Base-by-base conservation (phyloP, 768 basidiomycete species). In the Coprinopsis sp. region DNA sequence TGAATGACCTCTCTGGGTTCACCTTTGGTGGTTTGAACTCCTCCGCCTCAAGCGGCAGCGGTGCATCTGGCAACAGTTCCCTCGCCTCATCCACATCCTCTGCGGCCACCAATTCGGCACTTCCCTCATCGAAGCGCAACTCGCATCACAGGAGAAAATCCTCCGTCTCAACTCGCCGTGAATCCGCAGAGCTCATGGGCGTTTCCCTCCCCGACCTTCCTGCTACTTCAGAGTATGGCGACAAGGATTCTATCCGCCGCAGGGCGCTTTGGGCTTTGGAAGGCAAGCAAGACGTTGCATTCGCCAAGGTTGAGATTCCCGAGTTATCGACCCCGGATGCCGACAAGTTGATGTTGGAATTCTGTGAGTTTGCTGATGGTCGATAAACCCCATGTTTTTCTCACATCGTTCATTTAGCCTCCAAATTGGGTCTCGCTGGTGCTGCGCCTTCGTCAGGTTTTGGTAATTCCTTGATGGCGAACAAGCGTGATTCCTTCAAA, bases 181-280 rank as follows among this genome's bases (percentile, higher is more conserved):
- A 95, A 69, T 92, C 90, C 16, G 86, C 90, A 14, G 92, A 94
- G 57, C 70, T 95, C 58, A 93, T 95, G 87, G 89, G 90, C 22
- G 77, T 89, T 11, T 66, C 84, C 19, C 68, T 87, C 30, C 81
- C 86, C 11, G 79, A 82, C 50, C 73, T 89, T 21, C 79, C 81
- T 4, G 56, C 75, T 7, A 76, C 79, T 2, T 68, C 70, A 22
- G 82, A 79, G 52, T 56, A 83, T 21, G 82, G 79, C 24, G 84
- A 87, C 54, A 82, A 78, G 65, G 85, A 88, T 54, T 89, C 89
- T 14, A 76, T 89, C 30, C 82, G 91, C 30, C 80, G 87, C 16
- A 77, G 85, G 23, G 91, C 92, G 7, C 79, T 94, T 33, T 85
- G 79, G 78, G 85, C 90, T 11, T 76, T 95, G 37, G 92, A 95